Evolutionary conservation across 169 alveolate genomes (phyloP).

Genomic region (Plasmodium chabaudi): DNA sequence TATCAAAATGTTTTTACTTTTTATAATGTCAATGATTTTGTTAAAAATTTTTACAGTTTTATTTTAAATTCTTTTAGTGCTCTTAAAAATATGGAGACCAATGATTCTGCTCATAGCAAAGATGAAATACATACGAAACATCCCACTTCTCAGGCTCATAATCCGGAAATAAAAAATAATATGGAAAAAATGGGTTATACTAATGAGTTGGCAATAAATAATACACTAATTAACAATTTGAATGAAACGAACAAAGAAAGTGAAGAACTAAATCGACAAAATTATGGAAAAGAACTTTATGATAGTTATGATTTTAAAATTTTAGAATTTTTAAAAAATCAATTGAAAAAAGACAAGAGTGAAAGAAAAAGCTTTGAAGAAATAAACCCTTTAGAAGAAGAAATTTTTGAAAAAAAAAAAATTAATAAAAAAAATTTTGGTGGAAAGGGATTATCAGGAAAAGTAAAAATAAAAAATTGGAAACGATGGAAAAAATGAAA

Average conservation of each 20-base stretch:
- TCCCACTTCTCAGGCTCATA: not conserved
- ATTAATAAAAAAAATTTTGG: slow-evolving; percentile 71
- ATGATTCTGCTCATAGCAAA: not conserved
- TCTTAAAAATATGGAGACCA: not conserved
- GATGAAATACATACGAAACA: not conserved
- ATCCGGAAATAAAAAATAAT: not conserved
- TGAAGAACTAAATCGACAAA: slow-evolving; percentile 1
- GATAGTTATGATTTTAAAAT: slow-evolving; percentile 57
- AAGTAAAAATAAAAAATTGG: slow-evolving; percentile 71
- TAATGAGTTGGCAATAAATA: not conserved
- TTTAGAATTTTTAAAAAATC: slow-evolving; percentile 44
- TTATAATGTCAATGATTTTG: slow-evolving; percentile 80
- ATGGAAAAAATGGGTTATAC: not conserved
- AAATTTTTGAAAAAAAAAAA: slow-evolving; percentile 50
- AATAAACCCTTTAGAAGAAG: slow-evolving; percentile 27
- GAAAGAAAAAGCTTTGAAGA: slow-evolving; percentile 67
- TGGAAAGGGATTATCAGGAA: slow-evolving; percentile 73
- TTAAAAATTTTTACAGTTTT: slow-evolving; percentile 72
- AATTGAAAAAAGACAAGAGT: slow-evolving; percentile 41
- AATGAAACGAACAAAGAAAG: not conserved
- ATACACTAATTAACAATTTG: not conserved
- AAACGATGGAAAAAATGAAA: slow-evolving; percentile 68
- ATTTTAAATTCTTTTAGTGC: slow-evolving; percentile 44
- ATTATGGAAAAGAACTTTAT: slow-evolving; percentile 53
- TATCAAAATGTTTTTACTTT: slow-evolving; percentile 72